Base-by-base conservation (phyloP, 257 asterid genomes). In the Thymus quinquecostatus region DNA sequence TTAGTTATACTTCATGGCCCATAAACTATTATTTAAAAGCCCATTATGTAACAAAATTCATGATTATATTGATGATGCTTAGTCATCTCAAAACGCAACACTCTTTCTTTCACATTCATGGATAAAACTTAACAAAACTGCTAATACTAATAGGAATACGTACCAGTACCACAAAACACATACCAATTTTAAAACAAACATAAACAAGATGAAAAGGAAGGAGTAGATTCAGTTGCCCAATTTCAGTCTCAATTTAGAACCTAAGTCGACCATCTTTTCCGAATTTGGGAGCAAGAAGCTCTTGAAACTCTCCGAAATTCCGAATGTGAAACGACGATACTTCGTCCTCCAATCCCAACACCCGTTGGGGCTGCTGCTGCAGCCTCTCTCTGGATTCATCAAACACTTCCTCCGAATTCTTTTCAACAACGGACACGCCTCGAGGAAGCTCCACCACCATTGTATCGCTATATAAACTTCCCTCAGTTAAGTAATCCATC, bases 401-500 rank as follows among this genome's bases (percentile, higher is more conserved):
- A 8, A 33, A 11, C 33, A 33, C 2, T 11, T 40, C 50, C 2
- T 68, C 49, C 2, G 0, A 53, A 13, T 55, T 68, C 13, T 6
- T 27, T 38, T 57, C 66, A 13, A 44, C 30, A 12, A 69, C 66
- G n/a, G 36, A 45, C 49, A 67, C 72, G n/a, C 65, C 69, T 40
- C 33, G 28, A 32, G 69, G 60, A 1, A 75, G 11, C 47, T 76
- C 27, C 45, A 76, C 68, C 72, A 45, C 43, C 47, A 34, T 14
- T 3, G 75, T 69, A 5, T 62, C 77, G 1, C 12, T 63, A 59
- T 12, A 9, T 2, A 28, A 59, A 56, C 27, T 56, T 21, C 67
- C 75, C 55, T 50, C 70, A 0, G 62, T 60, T 75, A 78, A 63
- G 64, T 73, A 73, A 28, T 62, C 32, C 64, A 73, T 45, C 69